Evolutionary conservation across 768 basidiomycete species (phyloP).

Genomic region (Pleurotus platypus): DNA sequence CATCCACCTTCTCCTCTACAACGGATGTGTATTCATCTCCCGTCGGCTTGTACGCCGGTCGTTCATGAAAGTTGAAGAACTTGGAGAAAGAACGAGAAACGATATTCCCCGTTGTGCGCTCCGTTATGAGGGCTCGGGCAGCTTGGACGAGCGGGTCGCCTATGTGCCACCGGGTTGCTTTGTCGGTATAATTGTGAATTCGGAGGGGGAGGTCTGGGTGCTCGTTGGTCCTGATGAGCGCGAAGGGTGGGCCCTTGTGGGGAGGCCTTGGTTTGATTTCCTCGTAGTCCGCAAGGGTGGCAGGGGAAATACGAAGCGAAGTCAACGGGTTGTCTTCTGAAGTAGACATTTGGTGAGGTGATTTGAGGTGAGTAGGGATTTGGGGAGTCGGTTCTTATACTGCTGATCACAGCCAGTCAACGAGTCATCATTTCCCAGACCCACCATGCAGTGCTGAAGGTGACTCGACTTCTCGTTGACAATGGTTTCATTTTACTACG

Average conservation of each 20-base stretch:
- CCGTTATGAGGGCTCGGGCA: conserved; percentile 10
- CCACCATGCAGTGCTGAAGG: no score
- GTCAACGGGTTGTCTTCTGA: no score
- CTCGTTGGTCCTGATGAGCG: conserved; percentile 11
- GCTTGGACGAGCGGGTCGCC: conserved; percentile 8
- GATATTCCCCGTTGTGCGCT: conserved; percentile 3
- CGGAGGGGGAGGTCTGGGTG: conserved; percentile 10
- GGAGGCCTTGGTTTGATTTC: no score
- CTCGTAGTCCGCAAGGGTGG: no score
- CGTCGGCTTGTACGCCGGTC: conserved; percentile 6
- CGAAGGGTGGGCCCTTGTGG: background rate
- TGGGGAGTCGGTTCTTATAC: no score
- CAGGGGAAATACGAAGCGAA: no score
- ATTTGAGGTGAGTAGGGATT: no score
- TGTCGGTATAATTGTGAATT: conserved; percentile 11
- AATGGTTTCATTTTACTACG: no score
- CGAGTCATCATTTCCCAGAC: no score
- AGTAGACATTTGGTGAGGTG: no score
- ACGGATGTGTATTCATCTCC: conserved; percentile 1
- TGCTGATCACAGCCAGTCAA: no score
- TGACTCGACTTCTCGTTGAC: no score
- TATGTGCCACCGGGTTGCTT: background rate
- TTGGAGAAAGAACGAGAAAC: conserved; percentile 12
- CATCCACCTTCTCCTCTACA: conserved; percentile 13
- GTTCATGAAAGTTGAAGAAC: conserved; percentile 12